A percentile compares a stretch with the other conserved stretches of the same genome.
Conservation (phyloP, 2,329 filamentous ascomycete genomes). For the Aspergillus niger region DNA sequence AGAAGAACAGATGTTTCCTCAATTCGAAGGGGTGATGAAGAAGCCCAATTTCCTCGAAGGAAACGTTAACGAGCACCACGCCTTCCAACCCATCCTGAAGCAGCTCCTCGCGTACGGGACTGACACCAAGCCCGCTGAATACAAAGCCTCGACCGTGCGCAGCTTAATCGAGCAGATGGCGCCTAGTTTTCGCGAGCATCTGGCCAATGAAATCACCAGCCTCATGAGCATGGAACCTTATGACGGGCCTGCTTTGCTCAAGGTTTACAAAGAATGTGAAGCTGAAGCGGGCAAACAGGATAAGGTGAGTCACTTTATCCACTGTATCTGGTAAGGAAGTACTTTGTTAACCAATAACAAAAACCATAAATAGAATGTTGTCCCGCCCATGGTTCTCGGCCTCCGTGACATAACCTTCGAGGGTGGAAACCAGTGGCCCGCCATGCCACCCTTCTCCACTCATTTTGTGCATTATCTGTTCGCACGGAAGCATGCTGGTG, state of each 20-base stretch:
- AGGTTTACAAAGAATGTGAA: neutral
- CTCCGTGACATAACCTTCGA: constrained; percentile 6
- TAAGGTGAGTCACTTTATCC: neutral
- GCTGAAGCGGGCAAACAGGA: constrained; percentile 1
- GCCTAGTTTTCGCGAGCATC: neutral
- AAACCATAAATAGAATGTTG: neutral
- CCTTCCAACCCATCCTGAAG: neutral
- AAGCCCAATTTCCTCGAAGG: neutral
- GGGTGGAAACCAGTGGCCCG: constrained; percentile 7
- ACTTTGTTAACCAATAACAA: neutral
- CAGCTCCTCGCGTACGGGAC: neutral
- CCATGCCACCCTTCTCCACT: neutral
- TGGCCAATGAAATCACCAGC: neutral
- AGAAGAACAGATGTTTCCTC: constrained; percentile 7
- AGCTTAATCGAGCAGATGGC: neutral
- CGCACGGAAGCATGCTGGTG: neutral
- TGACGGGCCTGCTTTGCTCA: neutral
- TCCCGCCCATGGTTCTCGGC: constrained; percentile 4
- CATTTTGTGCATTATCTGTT: constrained; percentile 4
- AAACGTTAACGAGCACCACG: constrained; percentile 1
- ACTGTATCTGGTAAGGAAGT: too few species aligned
- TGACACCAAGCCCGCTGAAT: neutral
- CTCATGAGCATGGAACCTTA: neutral
- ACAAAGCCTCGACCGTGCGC: neutral
- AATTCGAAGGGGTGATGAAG: neutral